These are phyloP conservation scores for Podila epigama DNA, from an alignment of 192 early-diverging fungal genomes.

Conservation along the genomic window DNA sequence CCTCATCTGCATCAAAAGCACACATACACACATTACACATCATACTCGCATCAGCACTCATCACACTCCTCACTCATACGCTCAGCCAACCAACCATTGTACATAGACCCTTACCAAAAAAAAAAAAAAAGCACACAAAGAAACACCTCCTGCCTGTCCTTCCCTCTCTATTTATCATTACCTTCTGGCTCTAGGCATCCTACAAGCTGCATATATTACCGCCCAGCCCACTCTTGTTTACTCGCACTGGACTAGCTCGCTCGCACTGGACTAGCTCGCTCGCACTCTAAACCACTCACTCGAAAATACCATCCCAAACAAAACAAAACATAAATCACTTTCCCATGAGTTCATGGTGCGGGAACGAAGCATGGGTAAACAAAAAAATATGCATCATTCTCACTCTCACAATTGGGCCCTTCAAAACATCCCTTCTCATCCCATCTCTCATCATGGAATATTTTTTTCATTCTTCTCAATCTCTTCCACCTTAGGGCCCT, in stretches of 20 bases:
- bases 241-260: not conserved
- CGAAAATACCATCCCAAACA: not conserved
- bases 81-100: not conserved
- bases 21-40: not conserved
- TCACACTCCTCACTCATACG: not conserved
- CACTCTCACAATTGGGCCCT: not conserved
- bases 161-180: too few species aligned
- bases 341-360: constrained; percentile 46
- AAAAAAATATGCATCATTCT: too few species aligned
- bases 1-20: not conserved
- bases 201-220: too few species aligned
- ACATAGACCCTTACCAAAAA: not conserved
- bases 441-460: not conserved
- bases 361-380: constrained; percentile 41
- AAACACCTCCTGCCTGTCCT: too few species aligned
- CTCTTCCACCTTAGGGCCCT: constrained; percentile 35
- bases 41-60: too few species aligned
- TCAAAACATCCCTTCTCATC: not conserved
- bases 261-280: not conserved
- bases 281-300: not conserved
- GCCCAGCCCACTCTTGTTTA: too few species aligned
- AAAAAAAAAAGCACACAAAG: too few species aligned
- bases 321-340: not conserved
- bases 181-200: too few species aligned
- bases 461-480: not conserved